Evolutionary conservation across 345 rosid genomes (phyloP).

Genomic region (Eutrema heterophyllum): DNA sequence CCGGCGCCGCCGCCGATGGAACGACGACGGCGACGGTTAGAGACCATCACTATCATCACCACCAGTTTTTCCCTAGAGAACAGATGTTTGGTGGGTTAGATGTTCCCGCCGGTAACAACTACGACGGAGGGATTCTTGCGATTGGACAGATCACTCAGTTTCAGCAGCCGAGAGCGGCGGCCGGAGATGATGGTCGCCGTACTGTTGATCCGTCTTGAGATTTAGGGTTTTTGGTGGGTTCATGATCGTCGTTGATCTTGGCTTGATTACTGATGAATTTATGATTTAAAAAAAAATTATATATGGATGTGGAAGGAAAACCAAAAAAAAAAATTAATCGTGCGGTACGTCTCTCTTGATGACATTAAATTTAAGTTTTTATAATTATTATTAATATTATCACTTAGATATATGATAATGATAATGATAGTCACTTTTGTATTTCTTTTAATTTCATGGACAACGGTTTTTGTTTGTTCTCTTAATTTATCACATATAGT

Average conservation of each 20-base stretch:
- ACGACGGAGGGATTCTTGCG: constrained; percentile 60
- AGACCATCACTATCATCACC: constrained; percentile 52
- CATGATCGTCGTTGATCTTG: constrained; percentile 7
- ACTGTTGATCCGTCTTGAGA: constrained; percentile 77
- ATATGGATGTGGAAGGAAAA: constrained; percentile 11
- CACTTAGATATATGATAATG: constrained; percentile 23
- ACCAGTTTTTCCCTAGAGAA: constrained; percentile 70
- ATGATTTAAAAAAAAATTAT: neutral
- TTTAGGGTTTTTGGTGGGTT: constrained; percentile 29
- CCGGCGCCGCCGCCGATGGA: constrained; percentile 29
- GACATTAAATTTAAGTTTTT: neutral
- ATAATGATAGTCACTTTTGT: constrained; percentile 21
- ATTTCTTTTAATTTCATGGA: constrained; percentile 10
- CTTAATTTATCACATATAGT: neutral
- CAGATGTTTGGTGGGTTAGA: constrained; percentile 66
- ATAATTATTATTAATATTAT: neutral
- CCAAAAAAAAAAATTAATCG: neutral
- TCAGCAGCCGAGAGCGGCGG: constrained; percentile 76
- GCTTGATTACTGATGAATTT: neutral
- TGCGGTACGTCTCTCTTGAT: constrained; percentile 21
- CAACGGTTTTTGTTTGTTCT: neutral
- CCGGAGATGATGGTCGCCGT: constrained; percentile 74
- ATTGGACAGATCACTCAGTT: constrained; percentile 80
- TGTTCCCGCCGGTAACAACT: constrained; percentile 38
- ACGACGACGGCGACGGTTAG: constrained; percentile 31